A percentile compares a stretch with the other conserved stretches of the same genome.
Evolutionary conservation across 2,329 filamentous ascomycete species (phyloP).

Genomic region (Dothidotthia symphoricarpi): DNA sequence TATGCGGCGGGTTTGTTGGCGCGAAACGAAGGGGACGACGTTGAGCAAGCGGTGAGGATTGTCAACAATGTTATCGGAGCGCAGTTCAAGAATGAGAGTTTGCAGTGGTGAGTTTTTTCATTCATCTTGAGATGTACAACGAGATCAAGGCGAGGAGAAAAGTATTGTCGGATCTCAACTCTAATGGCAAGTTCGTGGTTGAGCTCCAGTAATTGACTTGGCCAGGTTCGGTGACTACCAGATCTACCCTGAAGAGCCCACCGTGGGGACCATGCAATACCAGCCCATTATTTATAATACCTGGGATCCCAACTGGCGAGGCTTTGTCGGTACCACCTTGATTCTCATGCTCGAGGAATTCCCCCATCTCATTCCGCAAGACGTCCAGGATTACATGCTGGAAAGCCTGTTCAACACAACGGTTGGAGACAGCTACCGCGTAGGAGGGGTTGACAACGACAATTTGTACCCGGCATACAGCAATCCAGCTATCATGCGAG

Average conservation of each 20-base stretch:
- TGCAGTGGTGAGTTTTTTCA: constrained; percentile 53
- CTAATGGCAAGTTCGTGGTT: too few species aligned
- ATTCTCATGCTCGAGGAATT: constrained; percentile 62
- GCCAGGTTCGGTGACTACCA: constrained; percentile 53
- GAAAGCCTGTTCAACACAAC: constrained; percentile 56
- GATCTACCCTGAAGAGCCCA: constrained; percentile 57
- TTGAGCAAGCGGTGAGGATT: constrained; percentile 53
- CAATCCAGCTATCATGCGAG: constrained; percentile 63
- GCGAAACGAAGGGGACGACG: constrained; percentile 53
- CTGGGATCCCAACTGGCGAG: constrained; percentile 66
- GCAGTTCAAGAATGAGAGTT: constrained; percentile 53
- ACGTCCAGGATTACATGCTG: constrained; percentile 49
- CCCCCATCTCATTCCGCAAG: constrained; percentile 45
- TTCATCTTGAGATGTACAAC: neutral
- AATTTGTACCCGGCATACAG: constrained; percentile 64
- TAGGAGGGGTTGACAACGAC: constrained; percentile 59
- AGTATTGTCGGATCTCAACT: neutral
- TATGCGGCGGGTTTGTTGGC: constrained; percentile 60
- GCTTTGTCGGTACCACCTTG: constrained; percentile 60
- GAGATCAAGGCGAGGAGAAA: neutral
- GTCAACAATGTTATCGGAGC: constrained; percentile 54
- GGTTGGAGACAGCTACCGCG: constrained; percentile 60
- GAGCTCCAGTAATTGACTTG: neutral
- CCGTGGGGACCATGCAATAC: constrained; percentile 54
- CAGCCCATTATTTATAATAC: constrained; percentile 53